Percentiles rank a stretch among this genome's conserved stretches.
Conservation (phyloP, 2,329 filamentous ascomycete genomes). For the Neoascochyta sp. region DNA sequence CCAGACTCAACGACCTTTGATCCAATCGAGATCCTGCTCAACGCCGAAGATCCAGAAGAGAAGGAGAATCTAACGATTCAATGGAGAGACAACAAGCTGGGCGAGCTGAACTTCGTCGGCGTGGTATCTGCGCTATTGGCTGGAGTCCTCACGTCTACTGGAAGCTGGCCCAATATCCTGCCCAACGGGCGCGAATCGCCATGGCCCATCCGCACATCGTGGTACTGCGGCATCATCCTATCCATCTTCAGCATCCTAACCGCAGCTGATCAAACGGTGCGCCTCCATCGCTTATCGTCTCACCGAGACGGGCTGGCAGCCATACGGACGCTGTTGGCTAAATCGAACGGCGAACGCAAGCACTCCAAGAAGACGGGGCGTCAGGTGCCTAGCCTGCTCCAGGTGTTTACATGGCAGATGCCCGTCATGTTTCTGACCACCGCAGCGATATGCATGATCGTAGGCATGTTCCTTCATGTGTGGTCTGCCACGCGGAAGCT, state of each 20-base stretch:
- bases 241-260: slow-evolving; percentile 51
- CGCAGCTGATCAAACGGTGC: slow-evolving; percentile 43
- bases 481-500: slow-evolving; percentile 33
- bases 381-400: slow-evolving; percentile 22
- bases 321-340: slow-evolving; percentile 37
- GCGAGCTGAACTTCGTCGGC: slow-evolving; percentile 43
- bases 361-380: slow-evolving; percentile 17
- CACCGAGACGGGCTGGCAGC: slow-evolving; percentile 39
- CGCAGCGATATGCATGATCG: slow-evolving; percentile 37
- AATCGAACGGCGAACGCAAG: slow-evolving; percentile 18
- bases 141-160: slow-evolving; percentile 43
- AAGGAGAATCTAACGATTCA: slow-evolving; percentile 36
- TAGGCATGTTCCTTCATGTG: slow-evolving; percentile 39
- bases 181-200: slow-evolving; percentile 37
- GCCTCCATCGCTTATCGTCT: slow-evolving; percentile 42
- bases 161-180: slow-evolving; percentile 44
- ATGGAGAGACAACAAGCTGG: slow-evolving; percentile 42
- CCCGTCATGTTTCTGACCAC: slow-evolving; percentile 37
- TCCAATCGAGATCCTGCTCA: slow-evolving; percentile 38
- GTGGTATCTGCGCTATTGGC: slow-evolving; percentile 35
- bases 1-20: slow-evolving; percentile 36
- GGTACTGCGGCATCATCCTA: slow-evolving; percentile 47
- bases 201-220: slow-evolving; percentile 43
- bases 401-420: slow-evolving; percentile 40
- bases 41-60: slow-evolving; percentile 31